Evolutionary conservation across 2,329 filamentous ascomycete species (phyloP), one percentile per base, ranked within the genome.

Genomic region (Verticillium tricorpus): DNA sequence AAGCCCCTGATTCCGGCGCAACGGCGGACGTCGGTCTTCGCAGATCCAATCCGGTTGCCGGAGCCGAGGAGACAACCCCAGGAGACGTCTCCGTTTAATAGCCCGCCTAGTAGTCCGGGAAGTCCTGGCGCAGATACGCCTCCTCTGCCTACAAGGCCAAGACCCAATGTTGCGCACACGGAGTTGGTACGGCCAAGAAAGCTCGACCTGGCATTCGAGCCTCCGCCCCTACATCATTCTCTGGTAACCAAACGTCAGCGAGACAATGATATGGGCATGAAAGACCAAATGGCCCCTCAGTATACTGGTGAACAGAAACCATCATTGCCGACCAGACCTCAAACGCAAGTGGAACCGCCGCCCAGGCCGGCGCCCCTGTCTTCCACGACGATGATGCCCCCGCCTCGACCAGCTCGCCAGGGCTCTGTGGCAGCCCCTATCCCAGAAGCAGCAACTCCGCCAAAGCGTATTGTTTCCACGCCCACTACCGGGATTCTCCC

Each of bases 21-120:
- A 34, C 31, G 69, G 11, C 69, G 70, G 17, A 62, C 67, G 8
- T 69, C 69, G 12, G 19, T 52, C 19, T 52, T 67, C 69, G 64
- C 64, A 14, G 69, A 72, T 8, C 64, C 60, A 22, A 64, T 61
- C 45, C 65, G 65, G 19, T 61, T 64, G 6, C 65, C 72, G 28
- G 77, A 79, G 50, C 61, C 67, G 64, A 73, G 66, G 69, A 75
- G 66, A 54, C 68, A 77, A 69, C 37, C 78, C 71, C 55, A 75
- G 70, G 77, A 79, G 69, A 71, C 87, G 0, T 97, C 94, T 1
- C 93, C 94, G 0, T 97, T 97, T 71, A 93, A 82, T 69, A 97
- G 92, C 39, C 93, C 93, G 19, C 92, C 93, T 0, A 88, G 87
- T 67, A 94, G 89, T 70, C 84, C 85, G 5, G 87, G 85, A 61